Conservation (phyloP, 305 asterid genomes). For the Ajuga reptans region DNA sequence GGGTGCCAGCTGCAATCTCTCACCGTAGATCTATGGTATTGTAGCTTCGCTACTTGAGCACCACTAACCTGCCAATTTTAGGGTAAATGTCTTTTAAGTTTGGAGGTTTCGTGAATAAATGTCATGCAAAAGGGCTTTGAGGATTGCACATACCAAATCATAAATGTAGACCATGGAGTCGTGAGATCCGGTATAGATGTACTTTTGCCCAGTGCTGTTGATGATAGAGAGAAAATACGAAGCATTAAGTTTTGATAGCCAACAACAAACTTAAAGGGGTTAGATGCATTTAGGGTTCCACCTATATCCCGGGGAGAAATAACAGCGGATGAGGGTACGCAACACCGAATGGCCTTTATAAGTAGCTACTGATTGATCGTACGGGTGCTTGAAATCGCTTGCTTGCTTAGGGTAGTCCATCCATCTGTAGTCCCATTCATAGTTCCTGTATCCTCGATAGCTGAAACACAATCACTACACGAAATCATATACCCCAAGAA, state of each 20-base stretch:
- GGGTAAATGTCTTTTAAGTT: background rate
- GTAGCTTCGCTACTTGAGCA: slow-evolving; percentile 50
- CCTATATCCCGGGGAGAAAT: slow-evolving; percentile 84
- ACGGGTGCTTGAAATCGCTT: slow-evolving; percentile 47
- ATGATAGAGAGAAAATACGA: background rate
- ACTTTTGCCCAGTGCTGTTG: slow-evolving; percentile 84
- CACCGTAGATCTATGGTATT: slow-evolving; percentile 54
- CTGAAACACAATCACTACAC: slow-evolving; percentile 29
- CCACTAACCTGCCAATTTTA: slow-evolving; percentile 44
- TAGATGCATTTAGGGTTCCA: slow-evolving; percentile 20
- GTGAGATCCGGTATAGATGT: slow-evolving; percentile 81
- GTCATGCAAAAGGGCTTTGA: background rate
- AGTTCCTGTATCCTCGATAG: slow-evolving; percentile 39
- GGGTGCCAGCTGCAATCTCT: slow-evolving; percentile 91
- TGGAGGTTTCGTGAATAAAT: too few species aligned
- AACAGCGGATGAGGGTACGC: slow-evolving; percentile 66
- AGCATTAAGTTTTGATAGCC: background rate
- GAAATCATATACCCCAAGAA: background rate
- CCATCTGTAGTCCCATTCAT: slow-evolving; percentile 89
- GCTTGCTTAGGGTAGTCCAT: slow-evolving; percentile 75
- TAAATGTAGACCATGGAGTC: slow-evolving; percentile 61
- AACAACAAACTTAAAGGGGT: background rate
- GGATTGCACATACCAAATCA: slow-evolving; percentile 54
- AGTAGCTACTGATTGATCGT: slow-evolving; percentile 55
- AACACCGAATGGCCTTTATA: slow-evolving; percentile 65